Base-by-base conservation (phyloP, 345 rosid species). In the Corchorus olitorius region DNA sequence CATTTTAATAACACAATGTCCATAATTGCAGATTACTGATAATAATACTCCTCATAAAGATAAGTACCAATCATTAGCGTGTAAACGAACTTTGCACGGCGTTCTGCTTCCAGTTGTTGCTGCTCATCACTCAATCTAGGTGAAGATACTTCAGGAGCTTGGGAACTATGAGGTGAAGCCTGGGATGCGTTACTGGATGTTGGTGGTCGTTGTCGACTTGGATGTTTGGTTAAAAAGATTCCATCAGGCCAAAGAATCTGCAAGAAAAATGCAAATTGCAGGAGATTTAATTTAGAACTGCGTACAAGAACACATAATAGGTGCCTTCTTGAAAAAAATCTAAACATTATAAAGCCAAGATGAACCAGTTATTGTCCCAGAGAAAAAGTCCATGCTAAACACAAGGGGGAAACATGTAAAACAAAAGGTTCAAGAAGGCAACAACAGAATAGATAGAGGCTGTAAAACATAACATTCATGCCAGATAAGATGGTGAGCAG, bases 181-280 rank as follows among this genome's bases (percentile, higher is more conserved):
- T 33, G 81, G 45, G 83, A 49, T 56, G 89, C 46, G 72, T 60
- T 81, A 11, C 76, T 48, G 17, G 90, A 75, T 64, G 85, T 48
- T 58, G 86, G 86, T 5, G 62, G 78, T 45, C 78, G 92, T 63
- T 82, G 86, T 75, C 96, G 86, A 81, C 86, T 97, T 65, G 97
- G 98, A 87, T 90, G 98, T 77, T 97, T 97, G 52, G 99, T 91
- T 76, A 97, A 82, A 81, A 97, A 97, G 75, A 97, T 87, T 48
- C 99, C 98, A 89, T 97, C 98, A 55, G 99, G 99, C 99, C 99
- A 97, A 70, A 97, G 92, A 78, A 97, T 90, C 99, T 97, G 79
- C 35, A 65, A 9, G 35, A 37, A 54, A 27, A 27, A 0, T 27
- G 27, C 27, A 27, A 27, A 45, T 34, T 6, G 60, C 5, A 74